Conservation (phyloP, 345 rosid genomes). For the Pistacia atlantica region DNA sequence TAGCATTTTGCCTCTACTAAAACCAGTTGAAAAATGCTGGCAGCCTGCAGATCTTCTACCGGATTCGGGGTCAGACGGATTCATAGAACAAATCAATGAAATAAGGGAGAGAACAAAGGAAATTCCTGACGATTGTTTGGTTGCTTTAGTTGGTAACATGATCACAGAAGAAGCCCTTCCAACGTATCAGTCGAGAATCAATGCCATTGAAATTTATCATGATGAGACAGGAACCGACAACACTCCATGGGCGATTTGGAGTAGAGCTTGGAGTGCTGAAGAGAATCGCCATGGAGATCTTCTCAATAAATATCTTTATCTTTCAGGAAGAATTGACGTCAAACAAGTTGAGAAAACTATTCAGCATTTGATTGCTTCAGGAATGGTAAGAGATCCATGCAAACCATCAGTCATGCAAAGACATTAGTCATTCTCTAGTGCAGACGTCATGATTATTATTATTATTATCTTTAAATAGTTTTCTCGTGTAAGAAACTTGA, state of each 20-base stretch:
- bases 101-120: slow-evolving; percentile 26
- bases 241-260: slow-evolving; percentile 64
- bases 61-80: background rate
- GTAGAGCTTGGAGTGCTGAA: slow-evolving; percentile 72
- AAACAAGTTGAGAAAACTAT: slow-evolving; percentile 34
- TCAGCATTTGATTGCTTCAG: too few relatives aligned
- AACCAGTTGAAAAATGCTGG: slow-evolving; percentile 37
- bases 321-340: slow-evolving; percentile 67
- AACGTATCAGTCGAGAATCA: slow-evolving; percentile 34
- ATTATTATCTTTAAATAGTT: too few relatives aligned
- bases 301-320: slow-evolving; percentile 62
- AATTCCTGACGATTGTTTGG: slow-evolving; percentile 19
- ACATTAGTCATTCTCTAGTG: too few relatives aligned
- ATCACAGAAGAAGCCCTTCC: background rate
- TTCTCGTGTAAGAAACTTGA: too few relatives aligned
- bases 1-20: slow-evolving; percentile 28
- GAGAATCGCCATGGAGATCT: slow-evolving; percentile 28
- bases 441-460: too few relatives aligned
- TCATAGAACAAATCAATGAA: slow-evolving; percentile 1
- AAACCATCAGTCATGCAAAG: too few relatives aligned
- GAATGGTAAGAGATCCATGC: slow-evolving; percentile 57
- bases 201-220: slow-evolving; percentile 28
- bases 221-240: slow-evolving; percentile 35
- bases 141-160: slow-evolving; percentile 35
- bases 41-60: slow-evolving; percentile 25